These are phyloP conservation scores for Entoloma clypeatum DNA, from an alignment of 1,284 basidiomycete species.

Conservation along the genomic window DNA sequence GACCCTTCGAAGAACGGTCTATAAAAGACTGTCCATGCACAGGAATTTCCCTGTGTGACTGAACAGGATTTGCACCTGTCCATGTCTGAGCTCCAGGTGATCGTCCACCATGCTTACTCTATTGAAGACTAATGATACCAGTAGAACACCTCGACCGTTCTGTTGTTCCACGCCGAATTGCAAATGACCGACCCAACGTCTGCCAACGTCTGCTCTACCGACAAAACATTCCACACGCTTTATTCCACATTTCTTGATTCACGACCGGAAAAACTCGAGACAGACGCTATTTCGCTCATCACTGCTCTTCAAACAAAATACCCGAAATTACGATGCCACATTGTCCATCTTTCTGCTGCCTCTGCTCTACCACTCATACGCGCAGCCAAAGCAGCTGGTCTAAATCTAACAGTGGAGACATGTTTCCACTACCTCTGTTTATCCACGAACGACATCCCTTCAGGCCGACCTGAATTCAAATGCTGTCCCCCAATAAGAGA, in stretches of 20 bases:
- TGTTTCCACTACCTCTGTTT: conserved; percentile 92
- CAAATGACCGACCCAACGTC: conserved; percentile 31
- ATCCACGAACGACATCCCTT: conserved; percentile 59
- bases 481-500: conserved; percentile 93
- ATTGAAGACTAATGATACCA: conserved; percentile 2
- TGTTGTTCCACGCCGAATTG: conserved; percentile 91
- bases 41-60: conserved; percentile 89
- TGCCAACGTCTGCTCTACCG: conserved; percentile 19
- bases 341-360: conserved; percentile 89
- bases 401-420: conserved; percentile 85
- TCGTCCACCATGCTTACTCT: conserved; percentile 15
- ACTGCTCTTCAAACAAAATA: conserved; percentile 56
- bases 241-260: conserved; percentile 85
- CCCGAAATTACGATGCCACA: conserved; percentile 78
- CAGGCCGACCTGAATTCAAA: conserved; percentile 80
- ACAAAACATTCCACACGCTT: conserved; percentile 36
- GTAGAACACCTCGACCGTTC: conserved; percentile 62
- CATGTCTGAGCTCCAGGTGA: conserved; percentile 72
- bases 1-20: not conserved
- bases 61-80: conserved; percentile 67
- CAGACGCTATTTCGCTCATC: conserved; percentile 75
- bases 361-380: conserved; percentile 74
- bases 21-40: not conserved
- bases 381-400: conserved; percentile 57
- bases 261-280: conserved; percentile 75